phyloP scores from a whole-genome alignment of 2,329 filamentous ascomycete genomes.

The Aspergillus terreus region DNA sequence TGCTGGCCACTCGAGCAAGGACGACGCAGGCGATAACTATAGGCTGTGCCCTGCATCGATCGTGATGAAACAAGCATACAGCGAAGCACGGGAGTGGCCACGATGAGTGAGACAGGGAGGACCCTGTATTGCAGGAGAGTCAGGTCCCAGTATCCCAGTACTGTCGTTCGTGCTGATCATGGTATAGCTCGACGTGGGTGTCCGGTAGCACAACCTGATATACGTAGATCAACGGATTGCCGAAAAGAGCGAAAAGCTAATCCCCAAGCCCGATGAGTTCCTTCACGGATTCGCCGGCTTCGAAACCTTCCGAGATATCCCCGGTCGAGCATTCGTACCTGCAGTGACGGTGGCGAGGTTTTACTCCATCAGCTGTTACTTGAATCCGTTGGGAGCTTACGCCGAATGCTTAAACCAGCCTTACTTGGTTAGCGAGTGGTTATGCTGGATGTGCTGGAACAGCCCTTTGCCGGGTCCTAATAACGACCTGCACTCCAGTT shows the following conservation, averaged over 20 bases:
- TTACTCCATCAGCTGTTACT: neutral
- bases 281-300: neutral
- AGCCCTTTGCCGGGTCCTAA: too few relatives aligned
- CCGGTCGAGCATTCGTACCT: neutral
- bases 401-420: neutral
- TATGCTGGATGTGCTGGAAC: too few relatives aligned
- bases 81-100: constrained; percentile 10
- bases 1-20: constrained; percentile 6
- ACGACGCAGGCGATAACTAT: constrained; percentile 8
- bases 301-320: neutral
- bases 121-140: constrained; percentile 7
- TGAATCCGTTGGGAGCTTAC: neutral
- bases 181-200: too few relatives aligned
- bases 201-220: neutral
- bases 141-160: neutral
- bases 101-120: constrained; percentile 13
- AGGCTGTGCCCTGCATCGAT: constrained; percentile 14
- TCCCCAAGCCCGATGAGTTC: neutral
- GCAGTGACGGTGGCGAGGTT: neutral
- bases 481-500: too few relatives aligned
- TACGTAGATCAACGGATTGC: neutral
- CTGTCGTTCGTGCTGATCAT: neutral
- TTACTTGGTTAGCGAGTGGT: too few relatives aligned
- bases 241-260: neutral
- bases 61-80: constrained; percentile 11